These are phyloP conservation scores for Monascus ruber DNA, from an alignment of 2,329 filamentous ascomycete genomes.

Conservation along the genomic window DNA sequence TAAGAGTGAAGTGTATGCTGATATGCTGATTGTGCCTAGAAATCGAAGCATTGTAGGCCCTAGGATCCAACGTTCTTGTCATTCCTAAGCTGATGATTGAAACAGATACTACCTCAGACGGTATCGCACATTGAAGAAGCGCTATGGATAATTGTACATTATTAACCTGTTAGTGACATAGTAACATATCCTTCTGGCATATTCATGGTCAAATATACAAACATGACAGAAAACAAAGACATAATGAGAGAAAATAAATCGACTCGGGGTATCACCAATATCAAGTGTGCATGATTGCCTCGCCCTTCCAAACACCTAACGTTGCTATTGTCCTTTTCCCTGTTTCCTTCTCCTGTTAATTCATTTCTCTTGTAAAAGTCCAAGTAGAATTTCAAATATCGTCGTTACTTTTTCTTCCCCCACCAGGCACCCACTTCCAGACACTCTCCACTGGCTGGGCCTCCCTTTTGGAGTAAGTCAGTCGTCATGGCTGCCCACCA, in stretches of 20 bases:
- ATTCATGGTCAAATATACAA: conserved; percentile 10
- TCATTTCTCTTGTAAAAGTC: neutral
- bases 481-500: conserved; percentile 84
- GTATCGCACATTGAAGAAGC: conserved; percentile 72
- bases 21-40: conserved; percentile 40
- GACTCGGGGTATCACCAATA: conserved; percentile 28
- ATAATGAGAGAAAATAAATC: conserved; percentile 10
- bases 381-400: neutral
- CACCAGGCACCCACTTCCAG: conserved; percentile 58
- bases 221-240: conserved; percentile 6
- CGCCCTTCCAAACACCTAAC: conserved; percentile 19
- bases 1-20: too few species aligned
- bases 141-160: conserved; percentile 47
- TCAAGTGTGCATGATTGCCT: conserved; percentile 18
- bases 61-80: conserved; percentile 1
- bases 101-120: conserved; percentile 80
- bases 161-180: too few species aligned
- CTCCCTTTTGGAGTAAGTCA: conserved; percentile 67
- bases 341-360: neutral
- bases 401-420: conserved; percentile 43
- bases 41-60: conserved; percentile 74
- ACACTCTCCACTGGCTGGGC: conserved; percentile 74
- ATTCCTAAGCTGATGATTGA: conserved; percentile 2
- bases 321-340: conserved; percentile 9
- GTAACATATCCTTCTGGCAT: conserved; percentile 9